Conservation (phyloP, 768 basidiomycete species). For the Wakefieldia striispora region DNA sequence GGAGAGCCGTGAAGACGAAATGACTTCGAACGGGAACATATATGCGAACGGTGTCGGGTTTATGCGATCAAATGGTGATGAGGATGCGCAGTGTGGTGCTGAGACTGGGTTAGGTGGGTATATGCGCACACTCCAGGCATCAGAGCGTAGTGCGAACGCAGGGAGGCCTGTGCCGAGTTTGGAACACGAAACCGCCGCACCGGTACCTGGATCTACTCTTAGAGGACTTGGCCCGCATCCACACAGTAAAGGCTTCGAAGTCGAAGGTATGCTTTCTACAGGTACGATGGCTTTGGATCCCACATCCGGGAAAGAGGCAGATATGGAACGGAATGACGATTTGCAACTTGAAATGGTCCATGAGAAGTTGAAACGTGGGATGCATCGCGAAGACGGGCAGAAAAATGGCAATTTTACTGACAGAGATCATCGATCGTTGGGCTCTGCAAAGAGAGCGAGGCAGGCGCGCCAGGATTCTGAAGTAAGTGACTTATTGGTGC, state of each 20-base stretch:
- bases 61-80: constrained; percentile 5
- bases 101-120: constrained; percentile 16
- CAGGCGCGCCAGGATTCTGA: constrained; percentile 12
- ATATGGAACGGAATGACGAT: constrained; percentile 4
- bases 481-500: constrained; percentile 12
- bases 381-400: constrained; percentile 14
- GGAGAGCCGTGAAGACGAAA: constrained; percentile 7
- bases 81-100: neutral
- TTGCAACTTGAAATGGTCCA: neutral
- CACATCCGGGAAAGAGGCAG: constrained; percentile 7
- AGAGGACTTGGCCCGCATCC: neutral
- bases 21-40: neutral
- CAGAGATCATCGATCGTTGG: constrained; percentile 2
- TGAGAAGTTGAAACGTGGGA: constrained; percentile 13
- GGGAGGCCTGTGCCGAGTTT: neutral
- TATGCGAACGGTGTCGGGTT: neutral
- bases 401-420: constrained; percentile 4
- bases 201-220: constrained; percentile 18
- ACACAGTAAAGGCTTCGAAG: neutral
- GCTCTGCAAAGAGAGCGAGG: constrained; percentile 17
- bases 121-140: constrained; percentile 21
- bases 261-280: constrained; percentile 5
- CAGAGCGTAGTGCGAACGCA: constrained; percentile 1
- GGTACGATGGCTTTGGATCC: constrained; percentile 8
- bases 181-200: constrained; percentile 15